Percentiles rank a stretch among this genome's conserved stretches.
phyloP scores from a whole-genome alignment of 2,329 filamentous ascomycete species.

The Curvularia eragrostidis region DNA sequence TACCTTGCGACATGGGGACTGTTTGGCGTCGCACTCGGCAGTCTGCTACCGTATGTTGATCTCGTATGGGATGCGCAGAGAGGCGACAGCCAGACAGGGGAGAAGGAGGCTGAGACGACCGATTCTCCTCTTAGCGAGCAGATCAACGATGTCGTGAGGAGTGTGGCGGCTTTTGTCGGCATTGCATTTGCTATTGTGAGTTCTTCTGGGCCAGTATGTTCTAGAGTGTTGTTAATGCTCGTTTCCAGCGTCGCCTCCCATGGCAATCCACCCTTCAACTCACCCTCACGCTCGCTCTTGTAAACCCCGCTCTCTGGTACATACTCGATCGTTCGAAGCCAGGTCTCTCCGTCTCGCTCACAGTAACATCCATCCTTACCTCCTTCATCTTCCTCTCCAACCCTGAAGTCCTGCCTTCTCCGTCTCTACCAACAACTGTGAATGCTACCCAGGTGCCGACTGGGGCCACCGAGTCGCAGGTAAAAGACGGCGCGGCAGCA shows the following conservation, averaged over 20 bases:
- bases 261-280: conserved; percentile 97
- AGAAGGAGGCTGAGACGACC: conserved; percentile 40
- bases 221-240: conserved; percentile 9
- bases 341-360: conserved; percentile 79
- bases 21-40: conserved; percentile 78
- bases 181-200: conserved; percentile 84
- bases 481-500: conserved; percentile 4
- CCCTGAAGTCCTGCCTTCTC: conserved; percentile 74
- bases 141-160: conserved; percentile 76
- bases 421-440: conserved; percentile 28
- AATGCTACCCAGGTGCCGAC: conserved; percentile 35
- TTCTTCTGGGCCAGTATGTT: conserved; percentile 22
- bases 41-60: conserved; percentile 84
- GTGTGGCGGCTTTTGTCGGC: conserved; percentile 73
- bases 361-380: conserved; percentile 77
- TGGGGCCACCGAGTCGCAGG: conserved; percentile 9
- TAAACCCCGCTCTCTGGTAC: conserved; percentile 95
- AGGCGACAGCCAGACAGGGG: conserved; percentile 31
- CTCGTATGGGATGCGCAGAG: conserved; percentile 68
- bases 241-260: conserved; percentile 77
- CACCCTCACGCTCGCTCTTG: conserved; percentile 84
- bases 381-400: conserved; percentile 75
- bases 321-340: conserved; percentile 88
- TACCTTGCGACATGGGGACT: conserved; percentile 85
- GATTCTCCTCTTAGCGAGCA: conserved; percentile 61